Conservation (phyloP, 805 yeast species). For the Barnettozyma botsteinii region DNA sequence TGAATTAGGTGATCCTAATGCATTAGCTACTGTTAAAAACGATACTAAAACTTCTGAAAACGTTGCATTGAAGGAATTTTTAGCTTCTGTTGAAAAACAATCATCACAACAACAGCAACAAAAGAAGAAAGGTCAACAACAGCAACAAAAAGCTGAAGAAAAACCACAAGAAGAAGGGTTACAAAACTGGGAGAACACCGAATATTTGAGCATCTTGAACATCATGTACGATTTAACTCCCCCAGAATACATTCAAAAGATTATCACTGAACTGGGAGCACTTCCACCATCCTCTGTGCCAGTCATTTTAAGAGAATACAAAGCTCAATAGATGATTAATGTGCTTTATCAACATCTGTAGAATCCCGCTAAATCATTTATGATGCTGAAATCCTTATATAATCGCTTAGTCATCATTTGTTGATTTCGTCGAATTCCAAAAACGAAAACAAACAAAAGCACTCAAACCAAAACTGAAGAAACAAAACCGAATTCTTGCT, state of each 20-base stretch:
- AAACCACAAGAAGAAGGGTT: constrained; percentile 28
- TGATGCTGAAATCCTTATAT: too few relatives aligned
- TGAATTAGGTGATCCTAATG: constrained; percentile 80
- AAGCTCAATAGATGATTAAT: constrained; percentile 25
- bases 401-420: too few relatives aligned
- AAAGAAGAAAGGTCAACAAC: constrained; percentile 25
- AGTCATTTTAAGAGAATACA: constrained; percentile 90
- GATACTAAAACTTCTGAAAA: constrained; percentile 42
- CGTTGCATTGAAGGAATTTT: constrained; percentile 59
- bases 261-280: constrained; percentile 93
- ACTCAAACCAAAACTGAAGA: background rate
- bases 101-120: constrained; percentile 20
- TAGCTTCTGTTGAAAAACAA: constrained; percentile 33
- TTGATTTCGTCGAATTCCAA: too few relatives aligned
- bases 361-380: too few relatives aligned
- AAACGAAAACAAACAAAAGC: background rate
- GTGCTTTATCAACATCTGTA: background rate
- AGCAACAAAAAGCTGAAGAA: constrained; percentile 12
- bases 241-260: constrained; percentile 87
- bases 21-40: constrained; percentile 40
- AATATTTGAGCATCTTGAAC: constrained; percentile 66
- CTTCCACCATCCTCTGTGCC: constrained; percentile 98
- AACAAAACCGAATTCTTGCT: too few relatives aligned
- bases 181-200: constrained; percentile 57
- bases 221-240: constrained; percentile 93